Conservation (phyloP, 306 rosid genomes). For the Abrus pulchellus region DNA sequence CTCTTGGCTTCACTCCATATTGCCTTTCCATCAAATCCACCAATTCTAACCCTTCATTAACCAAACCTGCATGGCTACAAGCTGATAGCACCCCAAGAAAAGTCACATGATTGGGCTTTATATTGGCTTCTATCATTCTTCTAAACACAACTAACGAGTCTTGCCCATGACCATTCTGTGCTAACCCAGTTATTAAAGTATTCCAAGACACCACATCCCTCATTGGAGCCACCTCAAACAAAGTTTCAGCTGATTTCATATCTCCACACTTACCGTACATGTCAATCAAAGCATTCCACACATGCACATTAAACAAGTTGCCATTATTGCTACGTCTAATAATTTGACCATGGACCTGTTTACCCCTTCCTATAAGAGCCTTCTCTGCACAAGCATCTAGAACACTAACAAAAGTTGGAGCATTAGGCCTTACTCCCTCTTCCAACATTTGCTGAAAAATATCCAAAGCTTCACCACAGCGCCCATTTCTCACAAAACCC, state of each 20-base stretch:
- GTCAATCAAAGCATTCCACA: constrained; percentile 66
- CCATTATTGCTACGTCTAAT: constrained; percentile 48
- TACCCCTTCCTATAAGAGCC: constrained; percentile 63
- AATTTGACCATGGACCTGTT: constrained; percentile 63
- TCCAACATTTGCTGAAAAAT: constrained; percentile 59
- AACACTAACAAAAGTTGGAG: constrained; percentile 62
- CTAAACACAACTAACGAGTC: constrained; percentile 56
- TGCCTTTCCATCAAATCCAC: constrained; percentile 60
- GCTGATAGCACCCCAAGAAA: constrained; percentile 69
- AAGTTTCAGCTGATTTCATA: constrained; percentile 60
- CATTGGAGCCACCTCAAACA: constrained; percentile 54
- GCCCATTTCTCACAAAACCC: constrained; percentile 52
- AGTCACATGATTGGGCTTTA: constrained; percentile 68
- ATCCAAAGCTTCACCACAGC: constrained; percentile 56
- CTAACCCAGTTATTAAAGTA: constrained; percentile 62
- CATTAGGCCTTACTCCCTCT: constrained; percentile 52
- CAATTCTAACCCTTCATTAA: constrained; percentile 58
- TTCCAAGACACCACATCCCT: constrained; percentile 69
- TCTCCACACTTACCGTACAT: constrained; percentile 72
- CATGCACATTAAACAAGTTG: constrained; percentile 52
- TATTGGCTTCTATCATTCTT: constrained; percentile 64
- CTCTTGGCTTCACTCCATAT: constrained; percentile 55
- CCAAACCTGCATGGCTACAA: constrained; percentile 70
- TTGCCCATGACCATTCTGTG: constrained; percentile 66
- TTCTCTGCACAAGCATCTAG: constrained; percentile 67